Base-by-base conservation (phyloP, 352 stramenopile genomes). In the Thalassiosira exigua region DNA sequence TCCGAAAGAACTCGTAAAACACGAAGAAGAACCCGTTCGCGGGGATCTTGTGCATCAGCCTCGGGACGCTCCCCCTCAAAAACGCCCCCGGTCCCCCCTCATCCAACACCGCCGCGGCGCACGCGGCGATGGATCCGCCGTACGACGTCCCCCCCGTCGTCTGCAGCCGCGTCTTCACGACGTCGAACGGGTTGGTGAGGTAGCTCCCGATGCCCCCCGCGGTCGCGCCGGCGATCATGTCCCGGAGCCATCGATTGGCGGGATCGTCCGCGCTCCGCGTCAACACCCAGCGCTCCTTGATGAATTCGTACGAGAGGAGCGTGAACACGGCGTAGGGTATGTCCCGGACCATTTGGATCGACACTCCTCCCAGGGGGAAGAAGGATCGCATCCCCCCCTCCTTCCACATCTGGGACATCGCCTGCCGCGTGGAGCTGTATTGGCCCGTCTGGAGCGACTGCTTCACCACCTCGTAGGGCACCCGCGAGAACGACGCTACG, bases 241-340 rank as follows among this genome's bases (percentile, higher is more conserved):
- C 84, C 32, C 78, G 81, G 14, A 66, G 41, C 72, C 59, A 70
- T 58, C 59, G 71, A 61, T 69, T 72, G 26, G 72, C 79, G 39
- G 58, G 65, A 58, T 82, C 66, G 17, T 80, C 56, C 22, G 44
- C 5, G 9, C 39, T 73, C 22, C 44, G 61, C 53, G 53, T 72
- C 9, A 67, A 21, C 2, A 85, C 71, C 65, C 84, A 86, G 52
- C 71, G 53, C 27, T 90, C 62, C 71, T 90, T 92, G 14, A 96
- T 82, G 56, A 84, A 86, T 81, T 96, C 92, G 67, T 96, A 96
- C 0, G 89, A 84, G 27, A 96, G 61, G 1, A 95, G 73, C 21
- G 92, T 96, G 7, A 96, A 86, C 24, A 96, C 90, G 17, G 92
- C 92, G 81, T 96, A 96, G 7, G 92, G 92, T 36, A 96, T 92